These are phyloP conservation scores for Neonectria punicea DNA, from an alignment of 2,329 filamentous ascomycete genomes.

Conservation along the genomic window DNA sequence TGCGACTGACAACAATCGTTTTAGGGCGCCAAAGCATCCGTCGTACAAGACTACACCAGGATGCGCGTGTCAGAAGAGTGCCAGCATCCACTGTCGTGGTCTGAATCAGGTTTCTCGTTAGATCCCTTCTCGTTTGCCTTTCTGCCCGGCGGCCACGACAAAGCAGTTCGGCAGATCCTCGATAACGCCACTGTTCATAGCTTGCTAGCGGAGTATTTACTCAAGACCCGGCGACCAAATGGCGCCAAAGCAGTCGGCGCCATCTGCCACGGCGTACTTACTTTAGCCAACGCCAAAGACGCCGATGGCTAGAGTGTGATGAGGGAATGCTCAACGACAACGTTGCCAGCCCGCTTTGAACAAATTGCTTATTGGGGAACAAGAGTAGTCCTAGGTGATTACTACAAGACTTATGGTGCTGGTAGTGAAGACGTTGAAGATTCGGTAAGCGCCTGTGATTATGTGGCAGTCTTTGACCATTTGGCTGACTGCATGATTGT, in stretches of 20 bases:
- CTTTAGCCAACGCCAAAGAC: conserved; percentile 55
- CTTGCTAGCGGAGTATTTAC: conserved; percentile 59
- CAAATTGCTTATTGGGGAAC: conserved; percentile 61
- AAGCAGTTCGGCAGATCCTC: conserved; percentile 61
- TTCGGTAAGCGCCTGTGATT: conserved; percentile 47
- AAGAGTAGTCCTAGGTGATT: conserved; percentile 60
- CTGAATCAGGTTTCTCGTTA: conserved; percentile 55
- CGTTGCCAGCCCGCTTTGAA: conserved; percentile 61
- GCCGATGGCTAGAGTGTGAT: conserved; percentile 57
- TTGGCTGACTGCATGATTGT: background rate
- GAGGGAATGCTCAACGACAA: conserved; percentile 59
- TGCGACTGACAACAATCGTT: background rate
- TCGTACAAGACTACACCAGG: conserved; percentile 53
- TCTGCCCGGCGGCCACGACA: conserved; percentile 57
- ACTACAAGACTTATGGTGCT: conserved; percentile 66
- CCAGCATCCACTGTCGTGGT: conserved; percentile 57
- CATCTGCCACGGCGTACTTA: conserved; percentile 65
- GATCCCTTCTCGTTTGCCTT: conserved; percentile 35
- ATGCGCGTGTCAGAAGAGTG: conserved; percentile 57
- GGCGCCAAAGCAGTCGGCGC: conserved; percentile 57
- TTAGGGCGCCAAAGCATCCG: conserved; percentile 57
- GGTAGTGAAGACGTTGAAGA: conserved; percentile 60
- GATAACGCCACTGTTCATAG: conserved; percentile 58
- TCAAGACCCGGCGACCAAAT: conserved; percentile 55
- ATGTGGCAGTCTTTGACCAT: background rate